A percentile compares a stretch with the other conserved stretches of the same genome.
phyloP scores from a whole-genome alignment of 148 eudicot species.

The Linanthus parryae region DNA sequence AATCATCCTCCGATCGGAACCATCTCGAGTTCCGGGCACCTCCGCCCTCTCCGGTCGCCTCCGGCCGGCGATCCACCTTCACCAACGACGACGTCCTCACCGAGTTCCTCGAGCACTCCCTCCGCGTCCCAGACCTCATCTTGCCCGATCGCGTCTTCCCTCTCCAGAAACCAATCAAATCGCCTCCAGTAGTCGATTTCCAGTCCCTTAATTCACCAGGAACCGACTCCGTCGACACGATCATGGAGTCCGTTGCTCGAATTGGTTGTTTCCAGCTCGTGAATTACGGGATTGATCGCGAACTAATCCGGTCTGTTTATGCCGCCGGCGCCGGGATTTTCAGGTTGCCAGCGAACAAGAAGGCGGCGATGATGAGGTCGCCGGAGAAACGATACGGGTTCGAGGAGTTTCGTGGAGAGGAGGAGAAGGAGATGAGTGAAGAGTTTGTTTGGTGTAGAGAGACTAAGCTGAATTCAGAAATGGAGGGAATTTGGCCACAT shows the following conservation, averaged over 20 bases:
- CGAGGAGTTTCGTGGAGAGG: constrained; percentile 50
- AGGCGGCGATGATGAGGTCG: constrained; percentile 33
- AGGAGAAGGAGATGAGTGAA: constrained; percentile 41
- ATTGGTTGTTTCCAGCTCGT: constrained; percentile 64
- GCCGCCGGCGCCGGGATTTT: constrained; percentile 38
- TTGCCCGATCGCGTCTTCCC: constrained; percentile 74
- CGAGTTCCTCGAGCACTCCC: constrained; percentile 53
- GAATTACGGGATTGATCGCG: constrained; percentile 51
- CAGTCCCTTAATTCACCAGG: neutral
- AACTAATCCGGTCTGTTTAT: constrained; percentile 22
- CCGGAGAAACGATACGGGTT: constrained; percentile 47
- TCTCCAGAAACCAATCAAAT: constrained; percentile 35
- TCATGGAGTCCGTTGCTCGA: constrained; percentile 25
- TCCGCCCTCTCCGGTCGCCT: constrained; percentile 76
- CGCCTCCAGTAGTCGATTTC: constrained; percentile 49
- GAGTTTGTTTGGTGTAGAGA: constrained; percentile 69
- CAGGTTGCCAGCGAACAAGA: constrained; percentile 37
- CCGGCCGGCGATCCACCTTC: constrained; percentile 62
- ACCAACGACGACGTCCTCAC: constrained; percentile 64
- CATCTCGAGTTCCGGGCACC: constrained; percentile 71
- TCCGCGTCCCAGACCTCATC: constrained; percentile 63
- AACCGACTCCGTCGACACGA: neutral
- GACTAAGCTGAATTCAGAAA: constrained; percentile 29
- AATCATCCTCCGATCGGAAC: constrained; percentile 14
- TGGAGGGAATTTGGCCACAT: constrained; percentile 67